Percentiles rank a stretch among this genome's conserved stretches.
These are phyloP conservation scores for Fusarium anguioides DNA, from an alignment of 2,329 filamentous ascomycete genomes.

Conservation along the genomic window DNA sequence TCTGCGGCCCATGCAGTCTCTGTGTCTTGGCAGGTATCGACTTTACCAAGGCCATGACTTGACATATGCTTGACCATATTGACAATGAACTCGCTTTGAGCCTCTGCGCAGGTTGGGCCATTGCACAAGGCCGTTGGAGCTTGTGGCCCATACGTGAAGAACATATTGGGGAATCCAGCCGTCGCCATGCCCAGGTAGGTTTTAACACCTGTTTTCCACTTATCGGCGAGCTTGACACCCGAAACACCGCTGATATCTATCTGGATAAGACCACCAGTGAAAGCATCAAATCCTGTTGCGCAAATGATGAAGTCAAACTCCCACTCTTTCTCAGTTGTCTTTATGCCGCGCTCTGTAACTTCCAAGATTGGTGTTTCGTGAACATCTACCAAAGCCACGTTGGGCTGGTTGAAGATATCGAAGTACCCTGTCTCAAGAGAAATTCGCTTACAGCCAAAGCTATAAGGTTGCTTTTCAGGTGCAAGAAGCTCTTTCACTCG, in stretches of 20 bases:
- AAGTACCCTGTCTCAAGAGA: constrained; percentile 22
- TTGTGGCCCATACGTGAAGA: constrained; percentile 18
- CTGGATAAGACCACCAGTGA: constrained; percentile 14
- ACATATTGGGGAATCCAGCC: constrained; percentile 4
- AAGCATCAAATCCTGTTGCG: constrained; percentile 31
- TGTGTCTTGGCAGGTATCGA: background rate
- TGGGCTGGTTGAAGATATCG: constrained; percentile 30
- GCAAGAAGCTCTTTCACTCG: background rate
- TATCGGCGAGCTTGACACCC: background rate
- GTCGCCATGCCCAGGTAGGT: constrained; percentile 5
- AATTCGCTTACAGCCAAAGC: constrained; percentile 17
- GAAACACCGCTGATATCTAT: constrained; percentile 1
- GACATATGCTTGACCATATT: background rate
- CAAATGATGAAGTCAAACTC: constrained; percentile 16
- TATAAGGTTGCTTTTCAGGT: background rate
- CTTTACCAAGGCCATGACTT: background rate
- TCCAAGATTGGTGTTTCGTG: constrained; percentile 18
- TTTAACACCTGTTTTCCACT: constrained; percentile 3
- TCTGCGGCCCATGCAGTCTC: background rate
- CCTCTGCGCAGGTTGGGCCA: background rate
- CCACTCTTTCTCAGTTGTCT: background rate
- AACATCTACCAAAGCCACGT: constrained; percentile 10
- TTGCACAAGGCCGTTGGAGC: background rate
- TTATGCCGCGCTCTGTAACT: background rate
- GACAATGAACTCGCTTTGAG: background rate